Conservation (phyloP, 2,329 filamentous ascomycete species). For the Orbilia ellipsospora region DNA sequence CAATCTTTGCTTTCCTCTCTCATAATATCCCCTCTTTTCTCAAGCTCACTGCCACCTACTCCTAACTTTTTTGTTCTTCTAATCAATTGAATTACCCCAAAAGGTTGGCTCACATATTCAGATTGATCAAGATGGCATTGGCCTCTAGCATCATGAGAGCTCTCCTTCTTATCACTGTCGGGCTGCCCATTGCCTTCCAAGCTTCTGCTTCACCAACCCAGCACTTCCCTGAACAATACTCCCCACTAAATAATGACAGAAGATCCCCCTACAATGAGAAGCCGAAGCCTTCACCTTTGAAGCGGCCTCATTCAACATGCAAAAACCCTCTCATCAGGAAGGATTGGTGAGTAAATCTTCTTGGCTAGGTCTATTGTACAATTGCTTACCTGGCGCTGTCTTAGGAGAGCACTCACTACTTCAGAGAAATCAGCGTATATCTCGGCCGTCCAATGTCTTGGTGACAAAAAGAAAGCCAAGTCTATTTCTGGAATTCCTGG, state of each 20-base stretch:
- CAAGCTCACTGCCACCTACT: background rate
- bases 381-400: background rate
- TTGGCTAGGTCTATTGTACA: background rate
- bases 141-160: constrained; percentile 3
- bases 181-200: constrained; percentile 2
- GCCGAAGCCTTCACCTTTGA: constrained; percentile 13
- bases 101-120: background rate
- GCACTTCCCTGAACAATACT: too few relatives aligned
- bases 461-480: constrained; percentile 59
- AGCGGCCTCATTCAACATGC: constrained; percentile 13
- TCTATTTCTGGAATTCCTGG: constrained; percentile 60
- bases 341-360: constrained; percentile 32
- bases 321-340: constrained; percentile 35
- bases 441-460: constrained; percentile 63
- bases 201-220: constrained; percentile 16
- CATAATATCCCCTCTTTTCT: background rate
- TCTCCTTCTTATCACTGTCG: constrained; percentile 9
- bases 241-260: too few relatives aligned
- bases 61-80: background rate
- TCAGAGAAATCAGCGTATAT: constrained; percentile 61
- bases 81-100: background rate
- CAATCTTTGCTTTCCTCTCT: constrained; percentile 5
- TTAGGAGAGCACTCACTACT: constrained; percentile 55
- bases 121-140: constrained; percentile 18
- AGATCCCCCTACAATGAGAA: background rate